phyloP scores from a whole-genome alignment of 1,139 yeast species.

The Pneumocystis canis region DNA sequence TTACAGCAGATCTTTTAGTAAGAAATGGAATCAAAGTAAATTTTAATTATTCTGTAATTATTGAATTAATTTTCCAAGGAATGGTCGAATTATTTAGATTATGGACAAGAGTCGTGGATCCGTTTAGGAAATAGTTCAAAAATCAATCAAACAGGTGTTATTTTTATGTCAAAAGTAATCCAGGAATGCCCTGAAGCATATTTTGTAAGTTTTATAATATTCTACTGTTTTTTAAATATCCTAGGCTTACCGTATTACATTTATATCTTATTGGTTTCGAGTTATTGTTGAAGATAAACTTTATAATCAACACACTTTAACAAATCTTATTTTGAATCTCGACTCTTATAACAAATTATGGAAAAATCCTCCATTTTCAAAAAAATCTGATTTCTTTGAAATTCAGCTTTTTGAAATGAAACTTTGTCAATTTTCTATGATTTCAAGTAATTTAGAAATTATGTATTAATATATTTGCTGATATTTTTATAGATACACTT shows the following conservation, averaged over 20 bases:
- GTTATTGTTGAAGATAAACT: conserved; percentile 1
- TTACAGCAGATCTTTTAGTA: neutral
- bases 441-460: neutral
- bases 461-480: neutral
- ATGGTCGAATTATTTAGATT: conserved; percentile 1
- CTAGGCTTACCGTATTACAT: neutral
- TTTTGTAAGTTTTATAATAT: neutral
- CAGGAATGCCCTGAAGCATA: neutral
- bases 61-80: neutral
- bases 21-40: neutral
- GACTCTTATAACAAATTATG: neutral
- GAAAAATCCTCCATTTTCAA: neutral
- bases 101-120: conserved; percentile 2
- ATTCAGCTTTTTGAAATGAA: neutral
- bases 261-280: neutral
- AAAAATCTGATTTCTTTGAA: neutral
- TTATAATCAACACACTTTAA: neutral
- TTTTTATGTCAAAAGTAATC: neutral
- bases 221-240: neutral
- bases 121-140: neutral
- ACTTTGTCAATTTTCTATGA: neutral
- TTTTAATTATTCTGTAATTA: neutral
- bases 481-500: neutral
- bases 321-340: neutral
- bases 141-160: neutral